These are phyloP conservation scores for Brettanomyces custersianus DNA, from an alignment of 805 yeast species.

Conservation along the genomic window DNA sequence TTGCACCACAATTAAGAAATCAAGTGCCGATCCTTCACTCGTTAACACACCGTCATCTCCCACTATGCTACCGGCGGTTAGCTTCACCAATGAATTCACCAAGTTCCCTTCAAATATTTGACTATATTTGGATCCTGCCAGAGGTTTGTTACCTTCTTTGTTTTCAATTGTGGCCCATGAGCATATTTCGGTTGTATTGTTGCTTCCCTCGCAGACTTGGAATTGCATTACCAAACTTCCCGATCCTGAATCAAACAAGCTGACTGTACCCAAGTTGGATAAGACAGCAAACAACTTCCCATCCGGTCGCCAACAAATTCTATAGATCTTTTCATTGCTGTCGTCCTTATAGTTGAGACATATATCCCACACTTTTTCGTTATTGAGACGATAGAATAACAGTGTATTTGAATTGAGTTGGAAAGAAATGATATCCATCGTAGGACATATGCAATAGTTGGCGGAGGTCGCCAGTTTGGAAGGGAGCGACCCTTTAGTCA, in stretches of 20 bases:
- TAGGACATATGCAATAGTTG: conserved; percentile 24
- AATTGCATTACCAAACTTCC: conserved; percentile 20
- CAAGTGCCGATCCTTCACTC: conserved; percentile 18
- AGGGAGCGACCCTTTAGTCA: conserved; percentile 12
- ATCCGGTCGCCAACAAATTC: conserved; percentile 23
- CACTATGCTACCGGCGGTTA: conserved; percentile 11
- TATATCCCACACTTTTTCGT: conserved; percentile 26
- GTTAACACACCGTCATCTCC: conserved; percentile 16
- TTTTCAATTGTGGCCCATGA: background rate
- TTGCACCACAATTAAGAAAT: conserved; percentile 21
- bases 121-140: conserved; percentile 2
- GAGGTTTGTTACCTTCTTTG: background rate
- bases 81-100: conserved; percentile 17
- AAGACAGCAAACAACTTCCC: conserved; percentile 24
- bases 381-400: conserved; percentile 23
- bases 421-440: conserved; percentile 26
- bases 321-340: conserved; percentile 6
- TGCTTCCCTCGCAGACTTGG: conserved; percentile 1
- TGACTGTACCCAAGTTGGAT: conserved; percentile 14
- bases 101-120: conserved; percentile 16
- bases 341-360: conserved; percentile 14
- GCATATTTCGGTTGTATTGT: background rate
- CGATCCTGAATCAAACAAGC: conserved; percentile 21
- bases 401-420: conserved; percentile 20
- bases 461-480: conserved; percentile 9